Base-by-base conservation (phyloP, 345 rosid genomes). In the Boechera retrofracta region DNA sequence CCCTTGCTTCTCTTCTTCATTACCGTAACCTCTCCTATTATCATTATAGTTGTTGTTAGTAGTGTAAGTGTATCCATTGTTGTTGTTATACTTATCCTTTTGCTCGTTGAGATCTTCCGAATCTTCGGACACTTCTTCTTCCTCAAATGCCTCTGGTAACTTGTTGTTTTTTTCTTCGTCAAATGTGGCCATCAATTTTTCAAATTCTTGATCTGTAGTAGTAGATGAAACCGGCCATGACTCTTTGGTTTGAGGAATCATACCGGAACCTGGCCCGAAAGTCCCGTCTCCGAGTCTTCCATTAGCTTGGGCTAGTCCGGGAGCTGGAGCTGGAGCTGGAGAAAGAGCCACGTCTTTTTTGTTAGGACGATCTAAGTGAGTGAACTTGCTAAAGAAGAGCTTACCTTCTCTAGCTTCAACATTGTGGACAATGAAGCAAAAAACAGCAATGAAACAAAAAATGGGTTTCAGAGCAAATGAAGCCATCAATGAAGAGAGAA, bases 341-440 rank as follows among this genome's bases (percentile, higher is more conserved):
- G 69, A 1, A 59, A 49, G 55, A 58, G 16, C 53, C 29, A 44
- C 74, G 6, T 41, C 71, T 42, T 32, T 77, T 36, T 55, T 58
- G 45, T 45, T 58, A 9, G 64, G 31, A 28, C 56, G 69, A 65
- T 66, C 76, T 33, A 60, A n/a, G 57, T 71, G 86, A 15, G 81
- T 82, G 78, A 84, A 78, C 85, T 86, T 89, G 81, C 82, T 84
- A 65, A 89, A 89, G 82, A 89, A 85, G 60, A 79, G 38, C 76
- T 69, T 82, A 76, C 89, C 85, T 67, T 85, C 86, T 73, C 91
- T 88, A 9, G 85, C 91, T 28, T 87, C 84, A 66, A 79, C 78
- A 61, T 44, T 78, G 18, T 72, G 56, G 36, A 47, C 31, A 55
- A 77, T 48, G 51, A 77, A 69, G 67, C 82, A 68, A 41, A 77